Percentiles rank a stretch among this genome's conserved stretches.
Conservation (phyloP, 1,284 basidiomycete species). For the Earliella scabrosa region DNA sequence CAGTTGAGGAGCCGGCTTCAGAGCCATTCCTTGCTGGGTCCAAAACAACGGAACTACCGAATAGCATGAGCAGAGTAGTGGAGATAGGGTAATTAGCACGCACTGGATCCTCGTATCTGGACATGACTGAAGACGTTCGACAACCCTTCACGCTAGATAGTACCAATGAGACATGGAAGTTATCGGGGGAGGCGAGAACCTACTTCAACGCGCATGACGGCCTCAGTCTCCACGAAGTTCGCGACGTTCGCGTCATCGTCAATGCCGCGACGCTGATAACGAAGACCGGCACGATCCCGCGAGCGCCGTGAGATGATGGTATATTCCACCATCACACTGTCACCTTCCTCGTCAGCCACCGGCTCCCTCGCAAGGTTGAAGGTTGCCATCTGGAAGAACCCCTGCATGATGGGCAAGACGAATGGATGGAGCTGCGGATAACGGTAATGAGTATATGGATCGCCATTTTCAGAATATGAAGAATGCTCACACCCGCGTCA, state of each 20-base stretch:
- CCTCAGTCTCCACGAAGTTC: constrained; percentile 95
- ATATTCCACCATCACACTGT: constrained; percentile 58
- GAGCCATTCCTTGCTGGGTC: constrained; percentile 82
- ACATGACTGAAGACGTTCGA: constrained; percentile 86
- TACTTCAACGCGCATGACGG: constrained; percentile 81
- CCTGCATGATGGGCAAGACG: constrained; percentile 89
- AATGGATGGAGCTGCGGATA: constrained; percentile 71
- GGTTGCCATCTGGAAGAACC: constrained; percentile 76
- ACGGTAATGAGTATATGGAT: neutral
- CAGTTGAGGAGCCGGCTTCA: constrained; percentile 89
- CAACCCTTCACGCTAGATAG: constrained; percentile 63
- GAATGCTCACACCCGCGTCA: constrained; percentile 66
- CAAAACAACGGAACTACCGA: constrained; percentile 85
- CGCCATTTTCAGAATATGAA: neutral
- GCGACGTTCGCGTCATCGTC: constrained; percentile 85
- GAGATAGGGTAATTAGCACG: constrained; percentile 29
- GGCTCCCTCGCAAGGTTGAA: constrained; percentile 68
- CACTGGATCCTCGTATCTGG: constrained; percentile 89
- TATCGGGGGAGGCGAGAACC: too few relatives aligned
- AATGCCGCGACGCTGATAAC: constrained; percentile 95
- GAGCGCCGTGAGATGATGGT: constrained; percentile 86
- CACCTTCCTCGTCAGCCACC: constrained; percentile 48
- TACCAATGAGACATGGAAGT: too few relatives aligned
- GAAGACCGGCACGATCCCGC: constrained; percentile 88
- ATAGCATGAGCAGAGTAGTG: constrained; percentile 7